Base-by-base conservation (phyloP, 768 basidiomycete genomes). In the Tulasnella sp. region DNA sequence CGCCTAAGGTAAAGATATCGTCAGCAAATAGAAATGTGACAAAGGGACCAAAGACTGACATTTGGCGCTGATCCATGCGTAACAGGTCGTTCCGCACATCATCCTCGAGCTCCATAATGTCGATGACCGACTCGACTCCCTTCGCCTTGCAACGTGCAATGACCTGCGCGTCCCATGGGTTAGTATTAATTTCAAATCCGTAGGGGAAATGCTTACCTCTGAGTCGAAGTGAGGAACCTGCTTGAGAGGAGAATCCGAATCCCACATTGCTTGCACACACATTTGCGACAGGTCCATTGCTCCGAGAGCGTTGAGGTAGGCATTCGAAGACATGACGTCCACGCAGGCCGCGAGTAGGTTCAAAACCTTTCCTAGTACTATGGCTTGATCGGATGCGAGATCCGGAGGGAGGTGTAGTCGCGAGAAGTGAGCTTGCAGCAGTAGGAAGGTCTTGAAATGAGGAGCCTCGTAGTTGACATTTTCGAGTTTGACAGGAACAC, bases 221-320 rank as follows among this genome's bases (percentile, higher is more conserved):
- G 91, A 86, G 82, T 97, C 95, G 85, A 99, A 99, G 85, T 98
- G 96, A 14, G 98, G 98, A 62, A 99, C 93, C 85, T 99, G 97
- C 84, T 94, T 96, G 82, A 99, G 86, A 0, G 97, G 96, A 48
- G 94, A 96, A 85, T 99, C 98, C 14, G 92, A 93, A 84, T 99
- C 97, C 98, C 98, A 99, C 86, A 97, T 92, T 0, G 94, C 96
- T 85, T 99, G 98, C 6, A 98, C 95, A 85, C 95, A 97, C 97
- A 99, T 99, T 85, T 99, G 98, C 12, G 94, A 94, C 72, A 99
- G 86, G 85, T 99, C 97, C 98, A 99, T 99, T 0, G 97, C 97
- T 42, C 96, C 94, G 34, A 98, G 86, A 0, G 97, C 98, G 83
- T 92, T 97, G 83, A 99, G 85, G 93, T 93, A 97, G 1, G 94